phyloP scores from a whole-genome alignment of 2,329 filamentous ascomycete species.

The Cladosporium sp. region DNA sequence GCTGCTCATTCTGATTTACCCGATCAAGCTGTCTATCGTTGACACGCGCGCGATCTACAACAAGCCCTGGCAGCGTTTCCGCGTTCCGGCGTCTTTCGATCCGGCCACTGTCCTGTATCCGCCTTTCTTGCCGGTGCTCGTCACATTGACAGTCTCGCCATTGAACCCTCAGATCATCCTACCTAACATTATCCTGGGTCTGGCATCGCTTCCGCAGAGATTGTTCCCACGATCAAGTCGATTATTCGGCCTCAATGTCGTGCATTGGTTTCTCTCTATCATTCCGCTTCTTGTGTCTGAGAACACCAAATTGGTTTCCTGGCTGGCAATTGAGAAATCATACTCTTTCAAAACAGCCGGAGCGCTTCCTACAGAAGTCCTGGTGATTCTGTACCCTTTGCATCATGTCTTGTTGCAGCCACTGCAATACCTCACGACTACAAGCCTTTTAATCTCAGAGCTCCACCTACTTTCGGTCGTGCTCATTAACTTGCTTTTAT shows the following conservation, averaged over 20 bases:
- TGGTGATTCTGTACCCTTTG: slow-evolving; percentile 74
- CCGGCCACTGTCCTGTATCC: slow-evolving; percentile 91
- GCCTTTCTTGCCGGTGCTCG: slow-evolving; percentile 70
- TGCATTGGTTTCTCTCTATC: slow-evolving; percentile 80
- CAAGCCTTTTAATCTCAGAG: slow-evolving; percentile 83
- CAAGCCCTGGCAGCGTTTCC: slow-evolving; percentile 49
- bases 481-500: slow-evolving; percentile 76
- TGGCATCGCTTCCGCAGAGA: slow-evolving; percentile 72
- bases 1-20: slow-evolving; percentile 34
- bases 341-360: slow-evolving; percentile 18
- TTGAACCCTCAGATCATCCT: slow-evolving; percentile 64
- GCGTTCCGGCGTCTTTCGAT: slow-evolving; percentile 77
- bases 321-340: slow-evolving; percentile 26
- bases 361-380: slow-evolving; percentile 47
- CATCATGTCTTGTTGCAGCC: slow-evolving; percentile 75
- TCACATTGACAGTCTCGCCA: slow-evolving; percentile 71
- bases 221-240: slow-evolving; percentile 66
- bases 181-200: slow-evolving; percentile 77
- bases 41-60: slow-evolving; percentile 32
- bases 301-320: slow-evolving; percentile 42
- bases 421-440: slow-evolving; percentile 79
- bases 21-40: slow-evolving; percentile 38
- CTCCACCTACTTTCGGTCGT: slow-evolving; percentile 81
- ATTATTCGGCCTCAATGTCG: slow-evolving; percentile 58
- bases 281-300: slow-evolving; percentile 61